These are phyloP conservation scores for Trichoderma lentiforme DNA, from an alignment of 2,329 filamentous ascomycete species.

Conservation along the genomic window DNA sequence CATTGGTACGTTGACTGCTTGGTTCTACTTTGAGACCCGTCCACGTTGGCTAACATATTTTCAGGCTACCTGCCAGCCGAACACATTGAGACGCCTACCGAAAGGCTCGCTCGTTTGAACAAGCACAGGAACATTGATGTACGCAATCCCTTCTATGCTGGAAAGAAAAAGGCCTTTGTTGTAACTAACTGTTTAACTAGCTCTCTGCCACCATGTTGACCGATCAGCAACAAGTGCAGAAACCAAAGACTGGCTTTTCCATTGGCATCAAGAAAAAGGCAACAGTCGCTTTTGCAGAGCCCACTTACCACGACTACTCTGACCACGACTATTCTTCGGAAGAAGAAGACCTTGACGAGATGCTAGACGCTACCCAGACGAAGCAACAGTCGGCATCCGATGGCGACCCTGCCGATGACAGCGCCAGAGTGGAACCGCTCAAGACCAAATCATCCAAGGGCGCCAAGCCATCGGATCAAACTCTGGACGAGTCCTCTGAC, in stretches of 20 bases:
- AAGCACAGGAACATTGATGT: conserved; percentile 98
- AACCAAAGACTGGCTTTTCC: conserved; percentile 64
- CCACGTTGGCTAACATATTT: neutral
- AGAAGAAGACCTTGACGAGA: conserved; percentile 55
- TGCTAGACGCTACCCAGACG: conserved; percentile 33
- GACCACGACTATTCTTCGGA: conserved; percentile 83
- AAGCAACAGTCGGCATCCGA: conserved; percentile 30
- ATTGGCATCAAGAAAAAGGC: conserved; percentile 77
- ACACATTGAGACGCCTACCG: conserved; percentile 96
- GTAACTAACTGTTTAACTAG: conserved; percentile 33
- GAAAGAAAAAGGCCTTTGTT: neutral
- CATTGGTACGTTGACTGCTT: conserved; percentile 56
- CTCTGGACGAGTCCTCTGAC: conserved; percentile 34
- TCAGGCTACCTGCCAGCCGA: conserved; percentile 92
- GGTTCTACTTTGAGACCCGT: neutral
- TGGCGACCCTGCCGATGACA: conserved; percentile 44
- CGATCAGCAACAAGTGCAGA: conserved; percentile 58
- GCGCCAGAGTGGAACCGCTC: conserved; percentile 54
- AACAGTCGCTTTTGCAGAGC: conserved; percentile 78
- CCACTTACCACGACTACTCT: conserved; percentile 84
- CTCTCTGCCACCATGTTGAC: conserved; percentile 61
- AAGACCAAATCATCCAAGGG: conserved; percentile 47
- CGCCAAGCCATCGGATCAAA: conserved; percentile 39
- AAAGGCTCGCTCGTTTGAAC: conserved; percentile 87
- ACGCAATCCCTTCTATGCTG: conserved; percentile 35